Percentiles rank a stretch among this genome's conserved stretches.
These are phyloP conservation scores for Penicillium goetzii DNA, from an alignment of 495 filamentous ascomycete species.

Conservation along the genomic window DNA sequence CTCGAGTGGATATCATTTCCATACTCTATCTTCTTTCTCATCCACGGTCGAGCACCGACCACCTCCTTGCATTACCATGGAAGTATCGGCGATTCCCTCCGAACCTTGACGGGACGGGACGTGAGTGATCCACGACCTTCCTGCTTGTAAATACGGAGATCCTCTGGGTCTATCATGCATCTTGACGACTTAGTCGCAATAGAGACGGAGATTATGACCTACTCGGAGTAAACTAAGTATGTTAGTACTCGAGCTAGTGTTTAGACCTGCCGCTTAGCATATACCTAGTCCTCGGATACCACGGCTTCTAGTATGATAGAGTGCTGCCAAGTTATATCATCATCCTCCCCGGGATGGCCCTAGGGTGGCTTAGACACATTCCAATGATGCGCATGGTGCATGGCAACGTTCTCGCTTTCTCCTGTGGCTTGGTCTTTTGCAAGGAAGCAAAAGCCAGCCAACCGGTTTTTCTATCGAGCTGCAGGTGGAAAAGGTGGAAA, in stretches of 20 bases:
- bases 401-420: conserved; percentile 22
- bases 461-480: conserved; percentile 15
- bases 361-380: conserved; percentile 25
- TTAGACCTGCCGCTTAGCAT: neutral
- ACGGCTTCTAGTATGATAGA: neutral
- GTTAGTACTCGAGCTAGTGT: neutral
- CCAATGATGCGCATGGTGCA: conserved; percentile 20
- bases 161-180: neutral
- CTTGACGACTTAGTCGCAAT: neutral
- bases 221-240: neutral
- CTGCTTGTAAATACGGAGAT: conserved; percentile 9
- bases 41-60: conserved; percentile 9
- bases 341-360: neutral
- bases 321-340: neutral
- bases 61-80: conserved; percentile 47
- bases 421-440: conserved; percentile 27
- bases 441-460: conserved; percentile 1
- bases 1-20: neutral
- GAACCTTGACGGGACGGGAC: conserved; percentile 56
- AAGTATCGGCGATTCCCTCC: conserved; percentile 40
- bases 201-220: neutral
- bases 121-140: conserved; percentile 31
- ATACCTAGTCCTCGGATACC: neutral
- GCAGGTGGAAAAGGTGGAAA: neutral
- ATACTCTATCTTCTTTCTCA: neutral